Evolutionary conservation across 768 basidiomycete species (phyloP), one percentile per base, ranked within the genome.

Genomic region (Leccinum subgranulosum): DNA sequence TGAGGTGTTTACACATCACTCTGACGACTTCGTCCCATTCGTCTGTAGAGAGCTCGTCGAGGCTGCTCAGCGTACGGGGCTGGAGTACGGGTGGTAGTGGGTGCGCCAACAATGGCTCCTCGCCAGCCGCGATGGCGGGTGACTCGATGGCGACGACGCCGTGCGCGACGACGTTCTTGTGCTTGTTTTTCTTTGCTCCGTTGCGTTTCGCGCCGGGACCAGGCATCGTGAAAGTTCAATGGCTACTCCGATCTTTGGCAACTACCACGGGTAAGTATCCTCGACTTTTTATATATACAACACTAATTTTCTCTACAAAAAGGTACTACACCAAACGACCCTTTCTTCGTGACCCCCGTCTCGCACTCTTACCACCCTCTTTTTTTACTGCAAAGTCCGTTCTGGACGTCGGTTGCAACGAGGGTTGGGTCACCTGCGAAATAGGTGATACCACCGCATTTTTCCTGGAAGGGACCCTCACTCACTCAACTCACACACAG

Each of bases 341-440:
- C 0, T 77, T 75, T 21, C 65, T 77, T 1, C 73, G 73, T 33
- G 90, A 94, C 68, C 79, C 82, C 0, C 82, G 94, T 15, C 78
- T 96, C 2, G 76, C 79, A 1, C 73, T 86, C 17, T 73, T 96
- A 2, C 85, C 86, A 0, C 41, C 70, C 4, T 62, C 70, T 1
- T 74, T 88, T 33, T 85, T 94, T 63, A 27, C 57, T 0, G 3
- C 79, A 72, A 81, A 82, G 57, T 74, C 77, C 49, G 86, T 94
- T 3, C 78, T 96, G 11, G 93, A 96, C 71, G 74, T 95, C 0
- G 93, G 93, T 1, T 92, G 90, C 68, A 96, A 95, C 69, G 86
- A 91, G 66, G 93, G 93, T 8, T 84, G 81, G 79, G 85, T 95
- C 34, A 87, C 90, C 1, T 88, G 88, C 67, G 90, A 94, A 69